phyloP scores from a whole-genome alignment of 2,329 filamentous ascomycete species.

The Chaetothyriales sp. region DNA sequence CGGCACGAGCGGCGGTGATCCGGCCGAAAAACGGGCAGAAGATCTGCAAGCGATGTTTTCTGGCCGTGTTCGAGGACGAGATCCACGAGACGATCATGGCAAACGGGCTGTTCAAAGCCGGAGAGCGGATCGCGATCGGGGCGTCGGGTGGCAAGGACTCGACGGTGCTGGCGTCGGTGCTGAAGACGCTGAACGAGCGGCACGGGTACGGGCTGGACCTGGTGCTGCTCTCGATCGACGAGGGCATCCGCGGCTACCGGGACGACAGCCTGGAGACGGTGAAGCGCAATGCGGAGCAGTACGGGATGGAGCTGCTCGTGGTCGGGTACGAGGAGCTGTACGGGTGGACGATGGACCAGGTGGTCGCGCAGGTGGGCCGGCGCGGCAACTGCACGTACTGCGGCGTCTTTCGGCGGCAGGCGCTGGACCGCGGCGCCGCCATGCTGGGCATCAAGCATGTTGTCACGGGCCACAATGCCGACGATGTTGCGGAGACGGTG shows the following conservation, averaged over 20 bases:
- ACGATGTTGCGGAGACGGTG: slow-evolving; percentile 92
- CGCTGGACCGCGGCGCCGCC: slow-evolving; percentile 79
- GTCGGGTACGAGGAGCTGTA: slow-evolving; percentile 89
- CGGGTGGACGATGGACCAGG: slow-evolving; percentile 98
- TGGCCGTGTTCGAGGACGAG: slow-evolving; percentile 76
- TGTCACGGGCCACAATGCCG: slow-evolving; percentile 93
- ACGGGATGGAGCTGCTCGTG: slow-evolving; percentile 80
- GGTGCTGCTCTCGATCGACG: slow-evolving; percentile 79
- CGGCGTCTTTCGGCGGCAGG: slow-evolving; percentile 87
- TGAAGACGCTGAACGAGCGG: slow-evolving; percentile 86
- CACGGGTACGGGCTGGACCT: slow-evolving; percentile 76
- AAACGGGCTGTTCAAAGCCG: slow-evolving; percentile 63
- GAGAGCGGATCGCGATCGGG: slow-evolving; percentile 83
- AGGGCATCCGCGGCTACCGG: slow-evolving; percentile 91
- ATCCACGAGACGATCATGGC: slow-evolving; percentile 81
- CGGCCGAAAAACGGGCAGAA: slow-evolving; percentile 91
- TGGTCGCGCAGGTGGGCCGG: slow-evolving; percentile 89
- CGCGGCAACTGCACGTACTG: slow-evolving; percentile 99
- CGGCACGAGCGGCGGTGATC: slow-evolving; percentile 70
- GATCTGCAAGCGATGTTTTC: slow-evolving; percentile 79
- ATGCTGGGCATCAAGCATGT: slow-evolving; percentile 80
- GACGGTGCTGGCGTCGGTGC: slow-evolving; percentile 82
- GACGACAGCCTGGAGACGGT: slow-evolving; percentile 95
- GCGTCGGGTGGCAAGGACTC: slow-evolving; percentile 96
- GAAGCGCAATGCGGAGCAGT: slow-evolving; percentile 80